These are phyloP conservation scores for Xylariaceae sp. DNA, from an alignment of 2,329 filamentous ascomycete genomes.

Conservation along the genomic window DNA sequence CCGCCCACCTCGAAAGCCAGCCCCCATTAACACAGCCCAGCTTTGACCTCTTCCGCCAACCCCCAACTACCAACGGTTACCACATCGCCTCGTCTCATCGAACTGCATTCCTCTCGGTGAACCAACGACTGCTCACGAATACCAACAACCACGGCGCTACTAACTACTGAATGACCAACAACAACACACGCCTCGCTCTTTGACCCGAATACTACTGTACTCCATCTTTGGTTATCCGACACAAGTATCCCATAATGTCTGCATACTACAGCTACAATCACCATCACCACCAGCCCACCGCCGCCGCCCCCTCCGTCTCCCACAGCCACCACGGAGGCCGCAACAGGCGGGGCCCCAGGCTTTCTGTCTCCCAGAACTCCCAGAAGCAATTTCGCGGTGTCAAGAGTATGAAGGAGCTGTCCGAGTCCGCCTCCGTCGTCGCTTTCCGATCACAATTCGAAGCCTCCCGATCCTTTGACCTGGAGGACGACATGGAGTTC, in stretches of 20 bases:
- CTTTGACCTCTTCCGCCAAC: slow-evolving; percentile 9
- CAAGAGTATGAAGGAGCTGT: slow-evolving; percentile 80
- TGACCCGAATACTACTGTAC: slow-evolving; percentile 14
- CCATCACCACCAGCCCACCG: slow-evolving; percentile 49
- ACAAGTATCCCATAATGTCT: slow-evolving; percentile 48
- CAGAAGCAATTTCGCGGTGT: slow-evolving; percentile 85
- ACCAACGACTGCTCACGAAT: slow-evolving; percentile 6
- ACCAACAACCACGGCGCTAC: slow-evolving; percentile 9
- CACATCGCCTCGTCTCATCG: slow-evolving; percentile 6
- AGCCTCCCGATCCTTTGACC: slow-evolving; percentile 86
- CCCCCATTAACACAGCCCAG: slow-evolving; percentile 8
- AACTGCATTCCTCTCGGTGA: neutral
- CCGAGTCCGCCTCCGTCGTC: slow-evolving; percentile 69
- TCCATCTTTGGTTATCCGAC: slow-evolving; percentile 3
- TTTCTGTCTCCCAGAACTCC: slow-evolving; percentile 74
- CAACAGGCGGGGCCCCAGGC: slow-evolving; percentile 76
- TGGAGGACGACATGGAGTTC: slow-evolving; percentile 95
- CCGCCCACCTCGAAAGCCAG: slow-evolving; percentile 9
- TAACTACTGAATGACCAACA: no score
- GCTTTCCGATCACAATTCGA: slow-evolving; percentile 87
- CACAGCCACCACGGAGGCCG: slow-evolving; percentile 82
- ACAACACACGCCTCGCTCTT: slow-evolving; percentile 3
- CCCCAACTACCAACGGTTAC: slow-evolving; percentile 3
- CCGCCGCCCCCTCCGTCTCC: slow-evolving; percentile 52
- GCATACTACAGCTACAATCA: slow-evolving; percentile 60